Base-by-base conservation (phyloP, 2,329 filamentous ascomycete genomes). In the Fusarium veterinarium region DNA sequence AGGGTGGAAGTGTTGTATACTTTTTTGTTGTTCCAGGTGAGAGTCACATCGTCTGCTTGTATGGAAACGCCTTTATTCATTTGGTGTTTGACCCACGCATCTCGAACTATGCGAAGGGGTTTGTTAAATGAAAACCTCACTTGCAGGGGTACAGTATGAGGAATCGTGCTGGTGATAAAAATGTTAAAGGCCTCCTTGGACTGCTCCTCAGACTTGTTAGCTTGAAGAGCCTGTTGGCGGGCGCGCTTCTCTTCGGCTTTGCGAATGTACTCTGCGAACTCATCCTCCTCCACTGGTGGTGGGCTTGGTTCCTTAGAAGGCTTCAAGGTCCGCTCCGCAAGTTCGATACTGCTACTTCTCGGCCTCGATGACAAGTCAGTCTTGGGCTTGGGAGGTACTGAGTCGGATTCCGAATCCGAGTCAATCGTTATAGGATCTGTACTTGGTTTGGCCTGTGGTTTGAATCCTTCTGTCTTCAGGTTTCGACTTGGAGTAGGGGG, bases 1-100 rank as follows among this genome's bases (percentile, higher is more conserved):
- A 93, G 91, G 3, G 92, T 95, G 9, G 93, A 93, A n/a, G 89
- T 88, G 72, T 93, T 90, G 79, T 92, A 97, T 6, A 97, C 82
- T 66, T 90, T 89, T 64, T 89, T 89, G 31, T 89, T 88, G 71
- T 91, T 91, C 91, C 93, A 97, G 0, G 93, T 96, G 61, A 98
- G 86, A 75, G 96, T 92, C 23, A 97, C 84, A 2, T 85, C 83
- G 6, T 87, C 83, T 23, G 5, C 80, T 73, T 58, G 23, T 37
- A 5, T 80, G 72, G 12, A 86, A 75, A 14, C 74, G 3, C 80
- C 79, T 5, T 83, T 81, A 4, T 80, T 87, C 3, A 80, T 80
- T 77, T 95, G 91, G 60, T 86, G 86, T 17, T 84, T 82, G 75
- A 92, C 89, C 93, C 94, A 98, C 17, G 88, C 89, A 41, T 89